Evolutionary conservation across 495 filamentous ascomycete genomes (phyloP).

Genomic region (Neurospora sp.): DNA sequence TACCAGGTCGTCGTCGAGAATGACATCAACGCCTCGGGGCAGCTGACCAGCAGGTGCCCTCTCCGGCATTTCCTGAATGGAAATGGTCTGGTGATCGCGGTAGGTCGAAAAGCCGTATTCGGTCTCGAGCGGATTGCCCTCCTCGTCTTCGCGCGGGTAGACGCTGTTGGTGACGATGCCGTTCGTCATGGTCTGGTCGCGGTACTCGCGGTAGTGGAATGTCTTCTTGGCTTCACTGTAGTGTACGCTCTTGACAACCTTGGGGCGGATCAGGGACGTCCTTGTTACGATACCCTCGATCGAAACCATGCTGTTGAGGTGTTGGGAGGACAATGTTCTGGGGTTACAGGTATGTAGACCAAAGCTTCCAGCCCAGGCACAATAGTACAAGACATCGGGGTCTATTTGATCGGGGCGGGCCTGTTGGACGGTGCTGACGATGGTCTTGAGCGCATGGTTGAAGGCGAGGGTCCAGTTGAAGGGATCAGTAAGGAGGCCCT

Average conservation of each 20-base stretch:
- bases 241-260: conserved; percentile 95
- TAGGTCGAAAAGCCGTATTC: conserved; percentile 96
- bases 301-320: conserved; percentile 92
- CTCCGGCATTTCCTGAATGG: conserved; percentile 99
- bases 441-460: conserved; percentile 77
- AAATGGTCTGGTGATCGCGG: conserved; percentile 94
- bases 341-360: conserved; percentile 93
- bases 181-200: conserved; percentile 93
- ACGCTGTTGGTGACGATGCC: conserved; percentile 78
- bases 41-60: conserved; percentile 92
- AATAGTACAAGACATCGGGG: conserved; percentile 67
- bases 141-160: conserved; percentile 90
- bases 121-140: conserved; percentile 69
- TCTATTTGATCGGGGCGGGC: conserved; percentile 40
- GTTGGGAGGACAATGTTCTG: conserved; percentile 75
- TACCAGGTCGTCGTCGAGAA: conserved; percentile 93
- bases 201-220: conserved; percentile 79
- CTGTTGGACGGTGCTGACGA: conserved; percentile 67
- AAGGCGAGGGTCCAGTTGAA: conserved; percentile 86
- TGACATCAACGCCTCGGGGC: conserved; percentile 93
- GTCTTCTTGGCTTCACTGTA: conserved; percentile 77
- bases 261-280: conserved; percentile 89
- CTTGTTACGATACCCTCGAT: conserved; percentile 97
- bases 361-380: conserved; percentile 89
- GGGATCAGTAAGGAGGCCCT: conserved; percentile 74